A percentile compares a stretch with the other conserved stretches of the same genome.
Conservation (phyloP, 805 yeast species). For the Starmerella sp. region DNA sequence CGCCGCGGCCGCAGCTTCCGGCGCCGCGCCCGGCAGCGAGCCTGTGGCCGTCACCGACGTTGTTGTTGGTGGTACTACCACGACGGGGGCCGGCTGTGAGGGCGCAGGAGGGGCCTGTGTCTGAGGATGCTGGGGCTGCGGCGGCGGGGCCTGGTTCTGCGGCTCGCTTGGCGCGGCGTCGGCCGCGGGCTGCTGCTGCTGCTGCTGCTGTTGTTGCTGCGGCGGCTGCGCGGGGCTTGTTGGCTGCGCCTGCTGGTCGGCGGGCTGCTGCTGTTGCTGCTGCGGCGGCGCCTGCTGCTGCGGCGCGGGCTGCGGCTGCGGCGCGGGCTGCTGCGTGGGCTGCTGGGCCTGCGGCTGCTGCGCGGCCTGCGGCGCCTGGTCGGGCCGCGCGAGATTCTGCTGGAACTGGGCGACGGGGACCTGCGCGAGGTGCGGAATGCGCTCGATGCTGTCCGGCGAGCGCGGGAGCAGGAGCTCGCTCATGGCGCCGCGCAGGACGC, state of each 20-base stretch:
- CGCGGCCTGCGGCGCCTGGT: constrained; percentile 1
- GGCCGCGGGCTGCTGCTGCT: no score
- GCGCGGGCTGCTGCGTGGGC: neutral
- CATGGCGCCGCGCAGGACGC: constrained; percentile 23
- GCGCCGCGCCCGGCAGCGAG: neutral
- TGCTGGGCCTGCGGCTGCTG: no score
- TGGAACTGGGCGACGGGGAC: constrained; percentile 21
- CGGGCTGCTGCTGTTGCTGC: neutral
- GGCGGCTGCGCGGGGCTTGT: neutral
- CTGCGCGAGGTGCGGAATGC: constrained; percentile 24
- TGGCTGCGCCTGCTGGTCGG: no score
- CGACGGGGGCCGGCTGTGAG: neutral
- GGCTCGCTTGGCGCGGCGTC: no score
- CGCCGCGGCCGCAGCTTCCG: neutral
- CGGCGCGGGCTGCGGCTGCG: neutral
- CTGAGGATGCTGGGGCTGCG: constrained; percentile 1
- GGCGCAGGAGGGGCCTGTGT: neutral
- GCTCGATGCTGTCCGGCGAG: constrained; percentile 22
- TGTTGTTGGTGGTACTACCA: neutral
- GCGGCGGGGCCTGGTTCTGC: neutral
- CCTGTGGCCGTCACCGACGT: neutral
- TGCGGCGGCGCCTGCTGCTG: neutral
- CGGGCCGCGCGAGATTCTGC: neutral
- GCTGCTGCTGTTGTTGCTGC: neutral
- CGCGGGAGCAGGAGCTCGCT: constrained; percentile 24